Evolutionary conservation across 306 rosid species (phyloP).

Genomic region (Cucurbita argyrosperma): DNA sequence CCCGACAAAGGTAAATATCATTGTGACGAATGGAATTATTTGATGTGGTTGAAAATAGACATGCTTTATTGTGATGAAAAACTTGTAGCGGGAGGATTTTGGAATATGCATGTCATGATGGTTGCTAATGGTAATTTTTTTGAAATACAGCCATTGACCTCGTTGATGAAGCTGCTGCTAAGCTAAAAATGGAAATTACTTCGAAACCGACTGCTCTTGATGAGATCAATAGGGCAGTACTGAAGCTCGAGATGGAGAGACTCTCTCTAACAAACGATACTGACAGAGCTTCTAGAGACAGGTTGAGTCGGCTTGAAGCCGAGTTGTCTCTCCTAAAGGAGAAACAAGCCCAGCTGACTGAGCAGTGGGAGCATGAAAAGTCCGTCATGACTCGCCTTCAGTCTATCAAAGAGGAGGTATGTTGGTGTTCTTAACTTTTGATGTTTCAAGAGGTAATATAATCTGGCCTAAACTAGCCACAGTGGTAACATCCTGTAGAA

Average conservation of each 20-base stretch:
- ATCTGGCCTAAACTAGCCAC: neutral
- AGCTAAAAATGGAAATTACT: constrained; percentile 95
- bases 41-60: neutral
- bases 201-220: constrained; percentile 93
- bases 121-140: constrained; percentile 9
- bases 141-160: constrained; percentile 75
- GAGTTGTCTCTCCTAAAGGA: constrained; percentile 78
- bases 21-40: neutral
- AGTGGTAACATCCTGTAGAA: neutral
- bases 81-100: neutral
- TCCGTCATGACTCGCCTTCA: constrained; percentile 92
- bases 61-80: neutral
- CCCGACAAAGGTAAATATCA: constrained; percentile 78
- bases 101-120: neutral
- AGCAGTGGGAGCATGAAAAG: constrained; percentile 96
- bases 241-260: constrained; percentile 96
- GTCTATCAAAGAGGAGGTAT: constrained; percentile 93
- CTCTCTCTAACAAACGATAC: constrained; percentile 84
- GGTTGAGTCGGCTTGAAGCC: constrained; percentile 75
- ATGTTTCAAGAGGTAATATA: neutral
- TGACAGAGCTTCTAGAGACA: constrained; percentile 78
- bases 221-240: constrained; percentile 88
- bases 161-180: constrained; percentile 99
- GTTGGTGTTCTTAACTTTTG: neutral
- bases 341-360: constrained; percentile 58